Evolutionary conservation across 352 stramenopile genomes (phyloP).

Genomic region (Blastocystis sp.): DNA sequence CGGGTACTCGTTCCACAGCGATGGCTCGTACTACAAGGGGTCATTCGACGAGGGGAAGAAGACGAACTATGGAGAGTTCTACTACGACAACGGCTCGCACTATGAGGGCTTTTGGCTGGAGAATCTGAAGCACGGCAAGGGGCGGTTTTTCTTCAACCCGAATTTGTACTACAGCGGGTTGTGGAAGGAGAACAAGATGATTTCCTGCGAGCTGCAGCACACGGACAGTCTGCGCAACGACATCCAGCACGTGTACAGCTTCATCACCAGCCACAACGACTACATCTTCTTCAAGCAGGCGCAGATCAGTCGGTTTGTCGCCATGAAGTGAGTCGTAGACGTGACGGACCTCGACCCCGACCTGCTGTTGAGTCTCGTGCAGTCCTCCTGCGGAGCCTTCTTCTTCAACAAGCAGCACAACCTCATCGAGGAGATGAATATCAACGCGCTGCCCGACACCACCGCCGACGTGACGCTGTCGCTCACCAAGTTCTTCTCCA

Average conservation of each 20-base stretch:
- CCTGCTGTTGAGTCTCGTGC: neutral
- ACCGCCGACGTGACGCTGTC: neutral
- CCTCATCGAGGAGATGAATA: conserved; percentile 61
- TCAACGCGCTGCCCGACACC: neutral
- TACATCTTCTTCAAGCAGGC: conserved; percentile 63
- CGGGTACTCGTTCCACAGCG: conserved; percentile 39
- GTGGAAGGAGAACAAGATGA: conserved; percentile 67
- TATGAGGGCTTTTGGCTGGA: conserved; percentile 53
- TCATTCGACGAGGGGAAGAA: conserved; percentile 32
- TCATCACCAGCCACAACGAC: conserved; percentile 29
- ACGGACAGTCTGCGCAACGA: neutral
- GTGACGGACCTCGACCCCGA: conserved; percentile 29
- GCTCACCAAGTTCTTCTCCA: neutral
- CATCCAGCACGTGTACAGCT: conserved; percentile 3
- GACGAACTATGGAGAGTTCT: conserved; percentile 47
- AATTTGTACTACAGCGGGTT: conserved; percentile 49
- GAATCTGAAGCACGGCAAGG: conserved; percentile 43
- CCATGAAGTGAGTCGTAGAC: conserved; percentile 1
- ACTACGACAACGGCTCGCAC: conserved; percentile 55
- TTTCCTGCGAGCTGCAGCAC: conserved; percentile 49
- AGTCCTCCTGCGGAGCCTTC: neutral
- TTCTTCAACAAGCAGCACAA: conserved; percentile 40
- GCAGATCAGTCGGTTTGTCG: neutral
- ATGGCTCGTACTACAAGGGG: conserved; percentile 46
- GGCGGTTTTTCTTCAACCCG: conserved; percentile 56